These are phyloP conservation scores for Gracilaria domingensis DNA, from an alignment of 23 red algal genomes.

Conservation along the genomic window DNA sequence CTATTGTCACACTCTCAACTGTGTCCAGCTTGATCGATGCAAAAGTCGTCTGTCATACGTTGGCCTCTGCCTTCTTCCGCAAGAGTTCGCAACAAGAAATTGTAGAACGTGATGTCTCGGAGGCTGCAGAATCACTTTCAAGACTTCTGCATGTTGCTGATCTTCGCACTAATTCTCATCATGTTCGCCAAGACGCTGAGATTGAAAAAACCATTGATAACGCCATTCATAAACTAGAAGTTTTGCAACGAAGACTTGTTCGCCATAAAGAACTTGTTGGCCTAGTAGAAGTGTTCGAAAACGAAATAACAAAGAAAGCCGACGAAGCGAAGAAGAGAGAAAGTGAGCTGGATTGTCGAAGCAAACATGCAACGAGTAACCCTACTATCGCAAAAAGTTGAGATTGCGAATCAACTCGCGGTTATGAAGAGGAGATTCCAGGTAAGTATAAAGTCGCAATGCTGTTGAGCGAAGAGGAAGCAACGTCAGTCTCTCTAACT, in stretches of 20 bases:
- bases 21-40: neutral
- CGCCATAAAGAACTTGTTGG: slow-evolving; percentile 14
- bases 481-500: neutral
- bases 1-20: neutral
- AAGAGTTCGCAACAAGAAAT: slow-evolving; percentile 4
- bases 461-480: neutral
- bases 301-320: neutral
- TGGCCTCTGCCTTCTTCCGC: slow-evolving; percentile 12
- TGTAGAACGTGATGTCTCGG: slow-evolving; percentile 7
- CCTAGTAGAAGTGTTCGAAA: slow-evolving; percentile 13
- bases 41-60: neutral
- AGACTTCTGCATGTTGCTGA: neutral
- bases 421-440: slow-evolving; percentile 2
- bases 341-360: slow-evolving; percentile 4
- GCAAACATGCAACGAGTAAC: slow-evolving; percentile 32
- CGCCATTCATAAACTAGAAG: slow-evolving; percentile 17
- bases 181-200: neutral
- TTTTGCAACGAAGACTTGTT: slow-evolving; percentile 1
- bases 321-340: neutral
- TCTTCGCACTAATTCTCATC: slow-evolving; percentile 2
- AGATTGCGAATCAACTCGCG: slow-evolving; percentile 26
- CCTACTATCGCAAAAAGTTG: neutral
- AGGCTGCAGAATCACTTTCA: slow-evolving; percentile 20
- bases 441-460: neutral
- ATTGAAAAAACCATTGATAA: neutral